phyloP scores from a whole-genome alignment of 371 early-diverging fungal species.

The Lichtheimia ramosa region DNA sequence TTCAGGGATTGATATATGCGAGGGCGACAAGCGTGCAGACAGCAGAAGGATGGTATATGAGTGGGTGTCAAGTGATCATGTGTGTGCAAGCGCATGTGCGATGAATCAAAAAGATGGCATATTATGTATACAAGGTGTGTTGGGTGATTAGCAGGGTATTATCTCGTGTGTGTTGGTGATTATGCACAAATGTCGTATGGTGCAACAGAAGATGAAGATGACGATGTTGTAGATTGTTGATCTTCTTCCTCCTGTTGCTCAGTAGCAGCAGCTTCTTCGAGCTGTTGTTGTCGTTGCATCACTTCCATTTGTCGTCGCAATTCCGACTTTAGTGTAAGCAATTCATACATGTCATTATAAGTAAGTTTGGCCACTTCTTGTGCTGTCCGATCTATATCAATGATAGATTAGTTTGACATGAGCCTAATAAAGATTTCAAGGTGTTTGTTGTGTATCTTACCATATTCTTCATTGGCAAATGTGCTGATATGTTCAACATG shows the following conservation, averaged over 20 bases:
- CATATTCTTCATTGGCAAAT: constrained; percentile 52
- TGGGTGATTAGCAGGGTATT: not conserved
- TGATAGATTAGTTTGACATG: not conserved
- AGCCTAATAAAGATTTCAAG: not conserved
- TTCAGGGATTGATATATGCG: not conserved
- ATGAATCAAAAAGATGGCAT: too few species aligned
- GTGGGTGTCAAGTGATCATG: not conserved
- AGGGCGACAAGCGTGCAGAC: not conserved
- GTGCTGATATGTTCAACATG: constrained; percentile 39
- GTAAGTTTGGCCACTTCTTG: constrained; percentile 51
- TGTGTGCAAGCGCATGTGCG: not conserved
- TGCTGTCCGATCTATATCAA: constrained; percentile 44
- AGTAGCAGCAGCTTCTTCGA: constrained; percentile 7
- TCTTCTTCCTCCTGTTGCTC: not conserved
- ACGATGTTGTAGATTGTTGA: not conserved
- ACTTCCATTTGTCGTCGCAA: constrained; percentile 46
- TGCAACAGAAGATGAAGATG: constrained; percentile 1
- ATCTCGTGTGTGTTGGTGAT: not conserved
- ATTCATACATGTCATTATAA: constrained; percentile 48
- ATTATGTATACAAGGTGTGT: too few species aligned
- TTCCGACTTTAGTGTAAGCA: constrained; percentile 45
- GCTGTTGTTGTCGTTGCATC: constrained; percentile 18
- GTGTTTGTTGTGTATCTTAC: constrained; percentile 22
- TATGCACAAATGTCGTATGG: constrained; percentile 7
- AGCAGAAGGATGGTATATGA: constrained; percentile 4